These are phyloP conservation scores for Planoprotostelium fungivorum DNA, from an alignment of 78 protist species.

Conservation along the genomic window DNA sequence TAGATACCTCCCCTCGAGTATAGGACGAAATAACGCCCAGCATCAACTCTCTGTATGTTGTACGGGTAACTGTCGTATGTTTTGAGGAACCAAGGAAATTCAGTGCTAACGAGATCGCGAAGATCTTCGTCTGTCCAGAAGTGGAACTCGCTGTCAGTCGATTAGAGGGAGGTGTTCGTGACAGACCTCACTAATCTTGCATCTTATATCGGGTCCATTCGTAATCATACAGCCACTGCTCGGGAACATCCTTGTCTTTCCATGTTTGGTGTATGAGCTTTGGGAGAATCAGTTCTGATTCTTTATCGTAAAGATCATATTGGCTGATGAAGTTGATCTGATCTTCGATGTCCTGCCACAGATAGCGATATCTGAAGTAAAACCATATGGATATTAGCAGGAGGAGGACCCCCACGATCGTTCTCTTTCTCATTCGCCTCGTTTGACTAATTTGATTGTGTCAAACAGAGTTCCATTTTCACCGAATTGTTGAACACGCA, in stretches of 20 bases:
- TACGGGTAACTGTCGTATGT: neutral
- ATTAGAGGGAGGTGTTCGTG: neutral
- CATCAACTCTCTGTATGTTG: neutral
- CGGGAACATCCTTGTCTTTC: neutral
- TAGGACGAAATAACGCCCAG: neutral
- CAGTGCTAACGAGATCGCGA: neutral
- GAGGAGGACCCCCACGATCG: neutral
- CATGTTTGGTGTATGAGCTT: neutral
- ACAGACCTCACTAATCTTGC: neutral
- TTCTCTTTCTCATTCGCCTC: neutral
- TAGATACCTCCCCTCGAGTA: neutral
- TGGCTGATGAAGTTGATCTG: neutral
- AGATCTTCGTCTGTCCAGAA: neutral
- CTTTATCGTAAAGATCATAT: neutral
- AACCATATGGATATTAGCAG: neutral
- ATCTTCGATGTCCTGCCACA: neutral
- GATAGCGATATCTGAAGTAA: neutral
- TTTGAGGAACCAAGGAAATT: neutral
- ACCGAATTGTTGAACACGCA: no score
- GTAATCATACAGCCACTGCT: neutral
- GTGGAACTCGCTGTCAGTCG: neutral
- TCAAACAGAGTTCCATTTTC: no score
- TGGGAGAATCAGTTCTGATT: neutral
- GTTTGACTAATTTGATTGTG: no score
- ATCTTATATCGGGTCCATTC: neutral